phyloP scores from a whole-genome alignment of 306 rosid species.

The Prunus campanulata region DNA sequence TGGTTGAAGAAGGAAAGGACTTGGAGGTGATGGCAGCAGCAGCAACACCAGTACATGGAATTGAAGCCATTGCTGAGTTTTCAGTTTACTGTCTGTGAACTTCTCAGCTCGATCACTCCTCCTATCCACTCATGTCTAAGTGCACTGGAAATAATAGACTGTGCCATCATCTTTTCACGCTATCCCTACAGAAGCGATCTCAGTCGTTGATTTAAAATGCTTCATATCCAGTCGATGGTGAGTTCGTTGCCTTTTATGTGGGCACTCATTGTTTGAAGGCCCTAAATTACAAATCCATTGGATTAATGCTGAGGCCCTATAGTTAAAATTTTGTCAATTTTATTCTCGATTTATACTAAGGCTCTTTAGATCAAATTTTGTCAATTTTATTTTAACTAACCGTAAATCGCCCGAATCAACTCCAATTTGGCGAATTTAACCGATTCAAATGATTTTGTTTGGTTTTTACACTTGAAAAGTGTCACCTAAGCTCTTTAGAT shows the following conservation, averaged over 20 bases:
- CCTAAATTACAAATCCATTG: not conserved
- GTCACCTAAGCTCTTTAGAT: too few relatives aligned
- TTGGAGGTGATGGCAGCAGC: conserved; percentile 35
- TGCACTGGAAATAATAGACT: conserved; percentile 1
- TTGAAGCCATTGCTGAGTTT: conserved; percentile 68
- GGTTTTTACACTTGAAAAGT: too few relatives aligned
- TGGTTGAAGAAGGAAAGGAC: conserved; percentile 29
- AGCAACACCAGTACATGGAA: conserved; percentile 37
- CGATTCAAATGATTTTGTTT: too few relatives aligned
- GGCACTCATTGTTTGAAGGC: not conserved
- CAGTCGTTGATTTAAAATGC: not conserved
- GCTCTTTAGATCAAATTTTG: too few relatives aligned
- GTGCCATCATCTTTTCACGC: not conserved
- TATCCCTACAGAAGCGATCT: not conserved
- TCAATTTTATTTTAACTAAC: too few relatives aligned
- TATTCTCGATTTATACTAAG: too few relatives aligned
- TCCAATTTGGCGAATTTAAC: too few relatives aligned
- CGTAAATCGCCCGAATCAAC: too few relatives aligned
- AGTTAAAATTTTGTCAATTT: too few relatives aligned
- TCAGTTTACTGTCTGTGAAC: not conserved
- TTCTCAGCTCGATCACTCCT: conserved; percentile 12
- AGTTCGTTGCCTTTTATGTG: not conserved
- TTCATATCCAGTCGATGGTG: not conserved
- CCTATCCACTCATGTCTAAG: conserved; percentile 47
- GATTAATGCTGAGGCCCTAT: too few relatives aligned